These are phyloP conservation scores for Tinospora cordifolia DNA, from an alignment of 164 flowering plant genomes.

Conservation along the genomic window DNA sequence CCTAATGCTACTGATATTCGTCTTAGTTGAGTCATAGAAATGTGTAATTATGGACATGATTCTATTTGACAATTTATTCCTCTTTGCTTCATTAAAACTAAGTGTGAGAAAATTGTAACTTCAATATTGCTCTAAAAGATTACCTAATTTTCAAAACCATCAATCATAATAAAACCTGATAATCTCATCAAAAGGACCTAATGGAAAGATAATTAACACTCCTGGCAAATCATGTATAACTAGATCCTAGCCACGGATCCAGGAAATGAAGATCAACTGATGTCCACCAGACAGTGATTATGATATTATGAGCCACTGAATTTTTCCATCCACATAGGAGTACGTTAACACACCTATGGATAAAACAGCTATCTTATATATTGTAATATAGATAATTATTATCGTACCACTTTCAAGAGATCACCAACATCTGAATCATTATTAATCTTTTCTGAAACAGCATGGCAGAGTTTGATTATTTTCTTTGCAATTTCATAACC, in stretches of 20 bases:
- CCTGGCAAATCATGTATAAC: background rate
- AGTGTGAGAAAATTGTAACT: background rate
- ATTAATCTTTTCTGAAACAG: constrained; percentile 47
- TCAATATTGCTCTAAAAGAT: background rate
- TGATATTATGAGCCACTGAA: background rate
- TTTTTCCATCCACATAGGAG: background rate
- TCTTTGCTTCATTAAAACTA: too few species aligned
- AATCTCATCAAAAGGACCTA: background rate
- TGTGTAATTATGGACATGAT: background rate
- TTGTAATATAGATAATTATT: background rate
- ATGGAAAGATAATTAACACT: background rate
- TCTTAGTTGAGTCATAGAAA: background rate
- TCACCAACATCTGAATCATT: constrained; percentile 48
- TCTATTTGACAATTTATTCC: background rate
- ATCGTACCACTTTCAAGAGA: constrained; percentile 42
- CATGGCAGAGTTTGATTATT: constrained; percentile 47
- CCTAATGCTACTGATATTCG: background rate
- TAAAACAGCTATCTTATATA: background rate
- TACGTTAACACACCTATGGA: background rate
- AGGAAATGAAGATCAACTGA: constrained; percentile 1
- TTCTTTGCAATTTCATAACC: constrained; percentile 50
- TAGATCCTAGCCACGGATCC: background rate
- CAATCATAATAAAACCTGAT: background rate
- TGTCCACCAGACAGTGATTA: background rate
- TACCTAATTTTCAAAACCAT: background rate